Evolutionary conservation across 2,329 filamentous ascomycete species (phyloP).

Genomic region (Aspergillus japonicus): DNA sequence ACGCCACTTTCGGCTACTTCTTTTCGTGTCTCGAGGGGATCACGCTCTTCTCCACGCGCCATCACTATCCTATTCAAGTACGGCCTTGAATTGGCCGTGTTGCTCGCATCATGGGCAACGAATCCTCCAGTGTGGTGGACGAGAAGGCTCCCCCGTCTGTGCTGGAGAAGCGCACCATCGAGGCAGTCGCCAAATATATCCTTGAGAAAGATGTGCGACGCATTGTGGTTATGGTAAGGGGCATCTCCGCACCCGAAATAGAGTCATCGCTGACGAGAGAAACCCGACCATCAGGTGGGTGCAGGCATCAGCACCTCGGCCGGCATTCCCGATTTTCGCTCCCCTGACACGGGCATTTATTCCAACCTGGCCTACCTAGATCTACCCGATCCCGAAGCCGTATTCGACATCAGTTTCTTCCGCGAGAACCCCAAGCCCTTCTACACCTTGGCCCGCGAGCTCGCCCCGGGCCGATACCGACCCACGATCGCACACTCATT

Average conservation of each 20-base stretch:
- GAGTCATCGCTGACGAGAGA: background rate
- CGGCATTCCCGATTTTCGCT: conserved; percentile 87
- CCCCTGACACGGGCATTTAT: conserved; percentile 89
- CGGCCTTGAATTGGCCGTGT: conserved; percentile 17
- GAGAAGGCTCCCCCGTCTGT: conserved; percentile 64
- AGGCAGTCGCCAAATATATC: conserved; percentile 78
- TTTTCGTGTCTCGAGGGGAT: background rate
- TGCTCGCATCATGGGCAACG: conserved; percentile 71
- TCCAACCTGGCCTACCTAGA: conserved; percentile 84
- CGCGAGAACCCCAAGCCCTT: conserved; percentile 80
- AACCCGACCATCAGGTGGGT: conserved; percentile 58
- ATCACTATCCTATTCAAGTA: conserved; percentile 20
- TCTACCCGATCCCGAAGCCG: conserved; percentile 84
- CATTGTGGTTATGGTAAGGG: conserved; percentile 74
- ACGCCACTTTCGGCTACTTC: background rate
- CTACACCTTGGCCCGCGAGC: conserved; percentile 85
- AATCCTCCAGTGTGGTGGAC: conserved; percentile 67
- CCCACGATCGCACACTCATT: conserved; percentile 92
- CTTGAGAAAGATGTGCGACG: conserved; percentile 63
- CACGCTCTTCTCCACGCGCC: conserved; percentile 1
- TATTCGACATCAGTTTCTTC: conserved; percentile 93
- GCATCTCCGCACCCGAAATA: background rate
- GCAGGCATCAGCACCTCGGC: conserved; percentile 67
- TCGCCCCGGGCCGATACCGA: conserved; percentile 85
- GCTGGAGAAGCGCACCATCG: conserved; percentile 66